These are phyloP conservation scores for Cercospora zeae-maydis DNA, from an alignment of 2,329 filamentous ascomycete genomes.

Conservation along the genomic window DNA sequence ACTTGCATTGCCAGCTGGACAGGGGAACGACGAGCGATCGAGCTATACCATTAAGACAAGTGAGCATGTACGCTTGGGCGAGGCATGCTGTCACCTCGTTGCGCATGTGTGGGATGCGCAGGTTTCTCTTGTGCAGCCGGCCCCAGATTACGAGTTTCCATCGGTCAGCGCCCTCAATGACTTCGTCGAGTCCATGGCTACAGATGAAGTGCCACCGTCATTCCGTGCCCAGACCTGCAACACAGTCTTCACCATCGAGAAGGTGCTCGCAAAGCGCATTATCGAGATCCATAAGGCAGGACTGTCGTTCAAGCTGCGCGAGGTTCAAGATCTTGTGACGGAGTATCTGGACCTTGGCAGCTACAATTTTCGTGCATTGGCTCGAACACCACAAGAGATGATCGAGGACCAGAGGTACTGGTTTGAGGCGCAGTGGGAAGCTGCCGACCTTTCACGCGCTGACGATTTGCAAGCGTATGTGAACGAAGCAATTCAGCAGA, in stretches of 20 bases:
- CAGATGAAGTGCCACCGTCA: constrained; percentile 12
- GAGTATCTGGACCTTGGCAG: constrained; percentile 6
- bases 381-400: constrained; percentile 15
- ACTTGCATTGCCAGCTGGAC: constrained; percentile 3
- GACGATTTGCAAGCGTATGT: constrained; percentile 17
- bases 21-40: not conserved
- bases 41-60: constrained; percentile 12
- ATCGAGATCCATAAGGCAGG: constrained; percentile 8
- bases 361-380: constrained; percentile 17
- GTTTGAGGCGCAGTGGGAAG: constrained; percentile 23
- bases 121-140: constrained; percentile 13
- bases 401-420: constrained; percentile 18
- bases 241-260: constrained; percentile 10
- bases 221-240: constrained; percentile 12
- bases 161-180: constrained; percentile 13
- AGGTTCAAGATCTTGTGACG: constrained; percentile 16
- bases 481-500: constrained; percentile 15
- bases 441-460: constrained; percentile 14
- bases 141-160: constrained; percentile 3
- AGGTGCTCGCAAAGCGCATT: constrained; percentile 17
- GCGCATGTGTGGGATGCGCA: constrained; percentile 24
- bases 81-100: constrained; percentile 18
- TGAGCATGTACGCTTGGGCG: constrained; percentile 9
- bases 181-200: constrained; percentile 21
- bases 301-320: constrained; percentile 11